Evolutionary conservation across 371 early-diverging fungal genomes (phyloP).

Genomic region (Mortierella sp.): DNA sequence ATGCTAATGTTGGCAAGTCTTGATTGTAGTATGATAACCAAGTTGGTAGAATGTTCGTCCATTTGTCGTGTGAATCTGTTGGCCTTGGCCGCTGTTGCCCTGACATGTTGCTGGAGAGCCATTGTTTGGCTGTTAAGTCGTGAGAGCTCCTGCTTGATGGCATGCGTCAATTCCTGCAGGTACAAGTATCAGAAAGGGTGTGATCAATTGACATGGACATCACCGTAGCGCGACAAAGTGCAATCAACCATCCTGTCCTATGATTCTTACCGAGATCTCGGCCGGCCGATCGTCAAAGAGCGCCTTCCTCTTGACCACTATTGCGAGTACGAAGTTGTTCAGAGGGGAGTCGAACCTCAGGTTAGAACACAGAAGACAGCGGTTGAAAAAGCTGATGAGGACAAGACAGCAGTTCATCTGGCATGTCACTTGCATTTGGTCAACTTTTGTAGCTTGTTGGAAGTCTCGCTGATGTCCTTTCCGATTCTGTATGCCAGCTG

Average conservation of each 20-base stretch:
- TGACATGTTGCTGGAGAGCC: conserved; percentile 75
- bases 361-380: too few species aligned
- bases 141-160: conserved; percentile 94
- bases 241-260: background rate
- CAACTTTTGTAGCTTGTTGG: conserved; percentile 75
- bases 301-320: conserved; percentile 79
- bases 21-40: conserved; percentile 91
- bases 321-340: background rate
- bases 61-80: conserved; percentile 73
- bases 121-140: conserved; percentile 87
- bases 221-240: background rate
- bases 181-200: too few species aligned
- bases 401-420: background rate
- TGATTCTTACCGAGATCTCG: conserved; percentile 69
- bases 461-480: conserved; percentile 67
- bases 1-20: conserved; percentile 89
- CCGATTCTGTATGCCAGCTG: conserved; percentile 73
- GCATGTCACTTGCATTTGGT: conserved; percentile 67
- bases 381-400: background rate
- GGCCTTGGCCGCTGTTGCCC: conserved; percentile 64
- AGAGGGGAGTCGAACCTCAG: background rate
- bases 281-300: conserved; percentile 81
- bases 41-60: conserved; percentile 91
- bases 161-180: conserved; percentile 82
- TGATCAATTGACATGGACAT: background rate